Percentiles rank a stretch among this genome's conserved stretches.
These are phyloP conservation scores for Aspergillus campestris DNA, from an alignment of 495 filamentous ascomycete species.

Conservation along the genomic window DNA sequence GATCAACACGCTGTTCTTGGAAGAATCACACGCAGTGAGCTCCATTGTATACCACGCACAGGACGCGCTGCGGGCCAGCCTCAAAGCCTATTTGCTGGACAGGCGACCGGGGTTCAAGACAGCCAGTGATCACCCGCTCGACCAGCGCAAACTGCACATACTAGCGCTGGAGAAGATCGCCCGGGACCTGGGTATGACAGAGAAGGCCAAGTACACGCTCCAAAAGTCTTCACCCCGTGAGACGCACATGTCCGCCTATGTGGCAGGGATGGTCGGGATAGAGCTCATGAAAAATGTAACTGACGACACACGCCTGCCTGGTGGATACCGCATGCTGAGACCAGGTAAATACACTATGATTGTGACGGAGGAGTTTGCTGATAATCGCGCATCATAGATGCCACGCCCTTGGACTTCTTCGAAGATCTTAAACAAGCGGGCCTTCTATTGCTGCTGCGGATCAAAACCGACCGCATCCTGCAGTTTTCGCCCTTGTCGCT, in stretches of 20 bases:
- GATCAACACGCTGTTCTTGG: slow-evolving; percentile 36
- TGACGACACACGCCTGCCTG: neutral
- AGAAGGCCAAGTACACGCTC: neutral
- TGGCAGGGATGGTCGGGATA: neutral
- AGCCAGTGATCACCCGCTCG: neutral
- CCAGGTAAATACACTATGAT: neutral
- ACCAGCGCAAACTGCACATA: neutral
- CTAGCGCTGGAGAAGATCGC: neutral
- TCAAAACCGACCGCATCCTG: no score
- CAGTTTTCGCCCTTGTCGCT: neutral
- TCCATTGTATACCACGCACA: slow-evolving; percentile 3
- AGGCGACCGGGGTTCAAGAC: neutral
- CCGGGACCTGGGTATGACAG: neutral
- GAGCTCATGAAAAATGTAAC: neutral
- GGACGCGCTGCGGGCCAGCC: neutral
- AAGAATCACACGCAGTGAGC: slow-evolving; percentile 16
- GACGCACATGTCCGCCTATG: neutral
- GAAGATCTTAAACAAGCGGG: no score
- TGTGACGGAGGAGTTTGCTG: no score
- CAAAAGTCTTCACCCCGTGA: neutral
- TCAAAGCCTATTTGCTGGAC: neutral
- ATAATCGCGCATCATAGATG: no score
- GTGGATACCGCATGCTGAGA: neutral
- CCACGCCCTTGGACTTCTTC: no score
- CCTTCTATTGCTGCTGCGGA: no score